A percentile compares a stretch with the other conserved stretches of the same genome.
Conservation (phyloP, 768 basidiomycete species). For the Panellus pusillus region DNA sequence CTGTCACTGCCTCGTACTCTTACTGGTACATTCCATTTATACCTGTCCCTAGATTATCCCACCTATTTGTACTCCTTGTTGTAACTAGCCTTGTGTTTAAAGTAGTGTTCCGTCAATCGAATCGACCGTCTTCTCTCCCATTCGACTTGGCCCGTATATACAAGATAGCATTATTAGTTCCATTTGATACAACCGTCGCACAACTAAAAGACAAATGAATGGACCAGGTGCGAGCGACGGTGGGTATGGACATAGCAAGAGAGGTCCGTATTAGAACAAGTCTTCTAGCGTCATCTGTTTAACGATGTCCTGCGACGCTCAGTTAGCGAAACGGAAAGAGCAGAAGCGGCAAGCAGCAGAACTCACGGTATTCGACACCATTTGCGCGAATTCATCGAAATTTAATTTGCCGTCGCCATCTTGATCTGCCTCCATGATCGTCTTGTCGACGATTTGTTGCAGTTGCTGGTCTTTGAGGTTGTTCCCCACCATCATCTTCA, state of each 20-base stretch:
- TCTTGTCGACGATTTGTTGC: slow-evolving; percentile 99
- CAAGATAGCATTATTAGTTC: slow-evolving; percentile 18
- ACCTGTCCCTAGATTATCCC: slow-evolving; percentile 5
- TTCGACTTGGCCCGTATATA: slow-evolving; percentile 2
- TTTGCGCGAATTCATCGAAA: slow-evolving; percentile 95
- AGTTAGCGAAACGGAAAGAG: not conserved
- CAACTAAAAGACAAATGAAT: slow-evolving; percentile 8
- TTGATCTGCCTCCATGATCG: slow-evolving; percentile 99
- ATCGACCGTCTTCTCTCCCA: not conserved
- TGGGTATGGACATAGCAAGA: slow-evolving; percentile 13
- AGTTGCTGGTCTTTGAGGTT: slow-evolving; percentile 99
- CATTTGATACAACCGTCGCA: slow-evolving; percentile 19
- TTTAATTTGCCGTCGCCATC: slow-evolving; percentile 97
- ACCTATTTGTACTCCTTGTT: slow-evolving; percentile 8
- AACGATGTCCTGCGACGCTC: slow-evolving; percentile 77
- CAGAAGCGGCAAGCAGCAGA: not conserved
- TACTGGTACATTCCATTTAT: slow-evolving; percentile 10
- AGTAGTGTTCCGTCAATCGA: not conserved
- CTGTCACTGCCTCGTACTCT: not conserved
- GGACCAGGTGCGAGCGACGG: slow-evolving; percentile 4
- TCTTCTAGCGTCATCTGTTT: slow-evolving; percentile 99
- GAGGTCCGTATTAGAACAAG: slow-evolving; percentile 58
- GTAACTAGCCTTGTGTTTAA: slow-evolving; percentile 5
- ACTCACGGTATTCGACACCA: slow-evolving; percentile 94
- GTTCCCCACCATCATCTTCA: slow-evolving; percentile 99